Base-by-base conservation (phyloP, 441 rosid species). In the Jatropha multifida region DNA sequence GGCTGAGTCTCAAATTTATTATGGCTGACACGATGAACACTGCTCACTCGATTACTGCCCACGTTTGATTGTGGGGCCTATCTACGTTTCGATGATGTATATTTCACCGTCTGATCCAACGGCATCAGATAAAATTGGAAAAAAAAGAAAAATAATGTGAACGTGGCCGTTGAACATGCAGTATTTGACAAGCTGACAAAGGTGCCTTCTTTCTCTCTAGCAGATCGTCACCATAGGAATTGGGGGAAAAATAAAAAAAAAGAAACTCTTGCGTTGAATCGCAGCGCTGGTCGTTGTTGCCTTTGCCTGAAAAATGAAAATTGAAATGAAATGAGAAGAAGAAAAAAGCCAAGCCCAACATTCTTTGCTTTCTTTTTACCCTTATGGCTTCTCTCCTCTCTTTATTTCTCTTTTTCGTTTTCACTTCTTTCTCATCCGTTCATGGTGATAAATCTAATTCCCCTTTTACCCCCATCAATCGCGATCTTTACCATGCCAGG, bases 401-500 rank as follows among this genome's bases (percentile, higher is more conserved):
- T 9, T 32, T 48, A 48, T 5, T 74, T 11, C 1, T 74, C 51
- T 49, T 67, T 12, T 4, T 78, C 42, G 8, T 76, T 52, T n/a
- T 69, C 51, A 69, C 84, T 74, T 79, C 46, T 65, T 76, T 83
- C 32, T 64, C 68, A 10, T 15, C 49, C 12, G 65, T 37, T 72
- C 61, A n/a, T 58, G 32, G 61, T 58, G 54, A 76, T 46, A 46
- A 75, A 42, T 80, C 83, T 60, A 72, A 66, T 61, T 75, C 80
- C 10, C 79, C 88, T 76, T 17, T 74, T n/a, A 90, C 93, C 41
- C 95, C 97, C 38, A 90, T 96, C 81, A 91, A 92, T 85, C 86
- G 87, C 72, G 98, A 94, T 90, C 98, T 96, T 79, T 96, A 96
- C 80, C 98, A 90, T 82, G 92, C 98, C 82, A 94, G 98, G 99